phyloP scores from a whole-genome alignment of 176 grass and related monocot species.

The Paspalum vaginatum region DNA sequence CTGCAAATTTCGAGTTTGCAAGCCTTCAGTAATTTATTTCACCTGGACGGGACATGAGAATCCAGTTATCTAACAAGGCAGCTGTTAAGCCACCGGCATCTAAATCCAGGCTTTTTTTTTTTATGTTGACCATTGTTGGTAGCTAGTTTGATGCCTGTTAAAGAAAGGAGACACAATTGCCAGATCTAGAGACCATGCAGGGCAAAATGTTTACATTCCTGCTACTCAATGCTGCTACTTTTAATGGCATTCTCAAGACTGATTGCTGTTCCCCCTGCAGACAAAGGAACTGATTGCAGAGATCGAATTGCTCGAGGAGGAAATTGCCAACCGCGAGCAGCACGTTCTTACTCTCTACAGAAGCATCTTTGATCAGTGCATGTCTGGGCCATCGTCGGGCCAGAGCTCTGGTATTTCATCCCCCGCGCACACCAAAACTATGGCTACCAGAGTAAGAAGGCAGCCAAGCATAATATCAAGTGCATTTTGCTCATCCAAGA shows the following conservation, averaged over 20 bases:
- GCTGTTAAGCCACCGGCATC: background rate
- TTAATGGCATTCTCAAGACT: constrained; percentile 5
- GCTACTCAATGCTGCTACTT: background rate
- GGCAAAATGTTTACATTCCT: background rate
- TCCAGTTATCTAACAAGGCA: background rate
- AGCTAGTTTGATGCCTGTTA: constrained; percentile 1
- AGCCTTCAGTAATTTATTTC: background rate
- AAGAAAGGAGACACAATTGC: constrained; percentile 10
- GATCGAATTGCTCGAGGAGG: constrained; percentile 95
- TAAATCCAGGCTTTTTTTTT: background rate
- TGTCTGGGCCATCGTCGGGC: constrained; percentile 63
- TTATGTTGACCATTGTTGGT: background rate
- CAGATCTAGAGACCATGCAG: background rate
- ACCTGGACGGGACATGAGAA: background rate
- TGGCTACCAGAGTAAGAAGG: constrained; percentile 45
- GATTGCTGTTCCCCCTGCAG: constrained; percentile 41
- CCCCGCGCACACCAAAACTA: constrained; percentile 68
- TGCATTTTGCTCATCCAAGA: constrained; percentile 94
- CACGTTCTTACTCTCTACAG: constrained; percentile 94
- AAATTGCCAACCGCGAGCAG: constrained; percentile 87
- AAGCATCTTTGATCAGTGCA: constrained; percentile 92
- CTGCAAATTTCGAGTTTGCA: background rate
- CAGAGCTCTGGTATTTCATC: constrained; percentile 86
- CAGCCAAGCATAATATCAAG: constrained; percentile 86
- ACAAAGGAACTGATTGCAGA: constrained; percentile 86